Base-by-base conservation (phyloP, 2,329 filamentous ascomycete species). In the Fonsecaea multimorphosa region DNA sequence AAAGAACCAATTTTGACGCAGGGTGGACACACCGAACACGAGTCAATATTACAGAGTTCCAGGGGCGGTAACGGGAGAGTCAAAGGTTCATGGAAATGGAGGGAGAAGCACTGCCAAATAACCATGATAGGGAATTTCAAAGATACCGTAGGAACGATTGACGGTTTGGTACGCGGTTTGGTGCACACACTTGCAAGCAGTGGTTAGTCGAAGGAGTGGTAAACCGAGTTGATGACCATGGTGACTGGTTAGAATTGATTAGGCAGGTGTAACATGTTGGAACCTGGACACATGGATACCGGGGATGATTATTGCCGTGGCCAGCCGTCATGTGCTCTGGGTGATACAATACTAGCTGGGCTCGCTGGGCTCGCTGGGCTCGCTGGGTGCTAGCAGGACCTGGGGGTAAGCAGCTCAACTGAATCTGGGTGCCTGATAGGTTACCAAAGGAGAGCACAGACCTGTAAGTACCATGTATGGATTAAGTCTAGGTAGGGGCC, bases 1-100 rank as follows among this genome's bases (percentile, higher is more conserved):
- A 31, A 49, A 27, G 44, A 49, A 53, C 46, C 58, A 61, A 31
- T 40, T 52, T 38, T 49, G 44, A 49, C 22, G 22, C 44, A 61
- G 58, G 46, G 34, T 61, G 59, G 59, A 29, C 34, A 34, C 59
- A 51, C 59, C 59, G 59, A 55, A 61, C 59, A 61, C 59, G 59
- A 53, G 58, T 38, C 58, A 60, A 53, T 60, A 60, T 53, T 60
- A 52, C 44, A 53, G 58, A 32, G 44, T 32, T 36, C 58, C 24
- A 49, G 44, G 44, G 40, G 40, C 44, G 49, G 22, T 2, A 31
- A 19, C 29, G 34, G 19, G 38, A 49, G 44, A 24, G 27, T 19
- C 27, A 60, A 52, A 38, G 19, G 8, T 24, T 24, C 46, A 29
- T n/a, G 46, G n/a, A 14, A 24, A n/a, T 38, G 31, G 36, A 36